phyloP scores from a whole-genome alignment of 2,329 filamentous ascomycete species.

The Dactylellina haptotyla region DNA sequence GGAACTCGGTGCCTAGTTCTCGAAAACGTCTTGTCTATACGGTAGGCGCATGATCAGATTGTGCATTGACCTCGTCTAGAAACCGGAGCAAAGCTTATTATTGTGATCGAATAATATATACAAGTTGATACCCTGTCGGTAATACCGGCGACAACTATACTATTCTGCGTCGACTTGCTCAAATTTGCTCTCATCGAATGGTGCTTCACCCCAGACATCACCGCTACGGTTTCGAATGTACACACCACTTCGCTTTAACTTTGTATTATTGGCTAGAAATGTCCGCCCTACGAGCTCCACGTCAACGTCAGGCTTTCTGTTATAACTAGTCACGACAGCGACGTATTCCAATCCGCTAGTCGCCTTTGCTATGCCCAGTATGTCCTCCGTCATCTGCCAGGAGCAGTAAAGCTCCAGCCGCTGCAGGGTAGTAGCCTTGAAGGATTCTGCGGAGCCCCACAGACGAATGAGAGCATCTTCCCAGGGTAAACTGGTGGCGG shows the following conservation, averaged over 20 bases:
- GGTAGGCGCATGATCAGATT: background rate
- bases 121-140: no score
- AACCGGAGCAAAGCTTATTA: no score
- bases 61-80: background rate
- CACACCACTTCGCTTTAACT: background rate
- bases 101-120: no score
- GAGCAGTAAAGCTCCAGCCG: background rate
- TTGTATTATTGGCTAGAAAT: background rate
- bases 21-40: background rate
- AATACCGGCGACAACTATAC: no score
- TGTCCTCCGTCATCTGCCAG: background rate
- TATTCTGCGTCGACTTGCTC: no score
- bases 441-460: background rate
- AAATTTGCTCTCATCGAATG: background rate
- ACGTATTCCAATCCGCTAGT: slow-evolving; percentile 1
- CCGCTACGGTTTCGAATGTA: background rate
- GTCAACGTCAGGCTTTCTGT: background rate
- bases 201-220: background rate
- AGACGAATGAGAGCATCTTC: background rate
- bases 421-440: background rate
- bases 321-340: background rate
- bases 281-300: background rate
- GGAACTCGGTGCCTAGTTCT: background rate
- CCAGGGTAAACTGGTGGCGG: background rate
- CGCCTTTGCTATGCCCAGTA: background rate